Evolutionary conservation across 2,329 filamentous ascomycete species (phyloP).

Genomic region (Furcasterigmium furcatum): DNA sequence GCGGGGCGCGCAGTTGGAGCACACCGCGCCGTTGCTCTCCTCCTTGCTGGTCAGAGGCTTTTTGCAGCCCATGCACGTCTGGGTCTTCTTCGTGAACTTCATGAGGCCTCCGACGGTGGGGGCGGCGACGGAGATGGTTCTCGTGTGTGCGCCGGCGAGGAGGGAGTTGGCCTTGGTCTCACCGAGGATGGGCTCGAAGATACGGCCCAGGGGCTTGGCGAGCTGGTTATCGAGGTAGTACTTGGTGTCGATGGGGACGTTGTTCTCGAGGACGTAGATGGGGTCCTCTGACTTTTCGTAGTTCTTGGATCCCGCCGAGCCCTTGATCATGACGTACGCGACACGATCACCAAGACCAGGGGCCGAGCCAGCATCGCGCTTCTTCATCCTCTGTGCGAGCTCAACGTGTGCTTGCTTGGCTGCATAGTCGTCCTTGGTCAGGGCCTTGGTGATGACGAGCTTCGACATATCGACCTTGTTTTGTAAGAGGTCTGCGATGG

Average conservation of each 20-base stretch:
- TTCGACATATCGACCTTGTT: conserved; percentile 99
- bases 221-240: conserved; percentile 99
- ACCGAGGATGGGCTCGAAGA: conserved; percentile 96
- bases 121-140: conserved; percentile 88
- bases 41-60: conserved; percentile 81
- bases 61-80: conserved; percentile 99
- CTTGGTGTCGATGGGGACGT: conserved; percentile 94
- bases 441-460: conserved; percentile 95
- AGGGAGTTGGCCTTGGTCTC: conserved; percentile 86
- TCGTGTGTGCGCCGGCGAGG: conserved; percentile 89
- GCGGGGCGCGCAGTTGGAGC: conserved; percentile 77
- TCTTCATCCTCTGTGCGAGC: conserved; percentile 93
- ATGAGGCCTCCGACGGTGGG: conserved; percentile 91
- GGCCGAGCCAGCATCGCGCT: conserved; percentile 91
- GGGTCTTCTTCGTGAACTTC: conserved; percentile 98
- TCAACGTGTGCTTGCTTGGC: conserved; percentile 96
- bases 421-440: conserved; percentile 86
- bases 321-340: conserved; percentile 96
- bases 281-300: conserved; percentile 98
- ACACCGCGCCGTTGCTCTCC: conserved; percentile 83
- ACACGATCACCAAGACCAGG: conserved; percentile 92
- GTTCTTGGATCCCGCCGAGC: conserved; percentile 83
- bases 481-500: conserved; percentile 89
- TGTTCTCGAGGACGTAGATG: conserved; percentile 95
- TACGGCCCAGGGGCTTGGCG: conserved; percentile 87